These are phyloP conservation scores for Cytospora chrysosperma DNA, from an alignment of 2,329 filamentous ascomycete species.

Conservation along the genomic window DNA sequence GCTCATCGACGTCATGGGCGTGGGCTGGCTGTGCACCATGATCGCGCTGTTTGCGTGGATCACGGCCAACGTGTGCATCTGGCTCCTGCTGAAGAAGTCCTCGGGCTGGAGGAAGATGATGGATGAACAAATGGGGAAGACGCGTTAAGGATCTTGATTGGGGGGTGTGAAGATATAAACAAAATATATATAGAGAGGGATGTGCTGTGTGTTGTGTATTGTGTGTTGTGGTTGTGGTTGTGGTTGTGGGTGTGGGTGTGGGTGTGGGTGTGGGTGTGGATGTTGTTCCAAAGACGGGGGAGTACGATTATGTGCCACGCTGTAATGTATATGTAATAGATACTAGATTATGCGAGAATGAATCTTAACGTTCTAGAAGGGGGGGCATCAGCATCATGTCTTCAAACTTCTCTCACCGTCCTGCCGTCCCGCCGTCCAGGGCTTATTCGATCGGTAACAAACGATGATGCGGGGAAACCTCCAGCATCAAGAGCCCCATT, in stretches of 20 bases:
- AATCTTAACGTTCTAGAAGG: no score
- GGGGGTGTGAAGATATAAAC: not conserved
- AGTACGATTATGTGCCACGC: not conserved
- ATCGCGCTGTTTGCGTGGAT: constrained; percentile 53
- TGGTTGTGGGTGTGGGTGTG: no score
- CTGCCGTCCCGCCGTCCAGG: no score
- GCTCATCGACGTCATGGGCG: constrained; percentile 67
- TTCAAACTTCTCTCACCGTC: no score
- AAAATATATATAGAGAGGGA: no score
- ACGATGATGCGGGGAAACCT: constrained; percentile 7
- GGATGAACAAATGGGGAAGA: constrained; percentile 46
- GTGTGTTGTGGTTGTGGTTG: no score
- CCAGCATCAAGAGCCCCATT: not conserved
- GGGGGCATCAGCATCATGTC: no score
- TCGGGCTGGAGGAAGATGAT: constrained; percentile 63
- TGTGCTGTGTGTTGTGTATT: no score
- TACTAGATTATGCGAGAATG: no score
- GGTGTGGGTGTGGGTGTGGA: no score
- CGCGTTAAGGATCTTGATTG: not conserved
- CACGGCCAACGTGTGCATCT: constrained; percentile 58
- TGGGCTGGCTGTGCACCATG: constrained; percentile 73
- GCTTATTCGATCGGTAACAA: no score
- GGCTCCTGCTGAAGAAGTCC: constrained; percentile 59
- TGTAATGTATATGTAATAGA: not conserved
- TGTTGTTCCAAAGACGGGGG: no score